Percentiles rank a stretch among this genome's conserved stretches.
Evolutionary conservation across 2,329 filamentous ascomycete genomes (phyloP).

Genomic region (Aspergillus amoenus): DNA sequence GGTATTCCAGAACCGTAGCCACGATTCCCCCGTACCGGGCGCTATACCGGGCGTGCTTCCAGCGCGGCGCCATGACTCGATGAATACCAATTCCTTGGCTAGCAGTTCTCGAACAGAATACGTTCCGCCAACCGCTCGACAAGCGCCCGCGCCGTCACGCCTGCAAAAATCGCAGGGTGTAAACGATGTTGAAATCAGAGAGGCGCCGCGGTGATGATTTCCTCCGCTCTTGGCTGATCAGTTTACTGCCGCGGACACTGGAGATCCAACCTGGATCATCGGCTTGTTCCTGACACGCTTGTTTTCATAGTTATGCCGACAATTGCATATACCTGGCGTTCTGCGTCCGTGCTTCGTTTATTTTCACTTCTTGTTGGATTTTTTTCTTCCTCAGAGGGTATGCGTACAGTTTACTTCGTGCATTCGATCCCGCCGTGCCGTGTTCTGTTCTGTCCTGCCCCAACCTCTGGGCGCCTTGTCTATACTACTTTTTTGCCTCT

Average conservation of each 20-base stretch:
- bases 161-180: constrained; percentile 23
- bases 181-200: constrained; percentile 26
- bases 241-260: background rate
- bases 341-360: constrained; percentile 5
- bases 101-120: constrained; percentile 31
- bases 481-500: constrained; percentile 9
- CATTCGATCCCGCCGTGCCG: background rate
- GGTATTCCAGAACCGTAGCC: constrained; percentile 18
- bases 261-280: background rate
- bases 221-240: background rate
- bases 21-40: constrained; percentile 17
- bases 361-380: constrained; percentile 2
- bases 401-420: constrained; percentile 7
- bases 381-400: background rate
- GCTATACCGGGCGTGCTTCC: constrained; percentile 15
- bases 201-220: constrained; percentile 20
- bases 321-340: constrained; percentile 23
- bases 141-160: constrained; percentile 19
- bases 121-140: constrained; percentile 13
- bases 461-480: constrained; percentile 8
- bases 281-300: background rate
- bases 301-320: background rate
- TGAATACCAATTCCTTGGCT: constrained; percentile 23
- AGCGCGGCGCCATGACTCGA: constrained; percentile 14
- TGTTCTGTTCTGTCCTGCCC: background rate